Evolutionary conservation across 768 basidiomycete genomes (phyloP), one percentile per base, ranked within the genome.

Genomic region (Kwoniella europaea): DNA sequence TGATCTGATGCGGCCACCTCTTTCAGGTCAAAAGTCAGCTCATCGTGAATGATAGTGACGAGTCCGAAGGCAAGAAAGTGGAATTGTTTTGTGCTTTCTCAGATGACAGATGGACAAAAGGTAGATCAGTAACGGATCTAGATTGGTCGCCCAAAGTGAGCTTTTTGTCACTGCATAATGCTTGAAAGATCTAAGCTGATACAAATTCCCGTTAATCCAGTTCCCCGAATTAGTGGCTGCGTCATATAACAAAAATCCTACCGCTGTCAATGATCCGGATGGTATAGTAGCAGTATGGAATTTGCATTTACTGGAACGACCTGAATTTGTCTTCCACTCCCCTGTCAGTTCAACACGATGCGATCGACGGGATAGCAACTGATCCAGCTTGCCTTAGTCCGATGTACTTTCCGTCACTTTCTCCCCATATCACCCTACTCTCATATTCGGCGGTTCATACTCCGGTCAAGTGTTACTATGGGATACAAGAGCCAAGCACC

Each of bases 241-340:
- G 0, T 92, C 97, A 3, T 99, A 99, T 81, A 99, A 98, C 86
- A 98, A 97, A 86, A 98, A 98, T 76, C 90, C 93, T 6, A 90
- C 91, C 4, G 92, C 94, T 0, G 83, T 94, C 57, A 95, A 97
- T 76, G 97, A 98, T 80, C 96, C 97, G 0, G 95, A 98, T 74
- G 97, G 97, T 10, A 91, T 98, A 64, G 97, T 96, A 27, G 92
- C 93, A 2, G 91, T 99, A 4, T 99, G 97, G 97, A 98, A 98
- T 82, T 85, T 97, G 44, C 97, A 98, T 82, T 85, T 98, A 4
- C 86, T 94, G 1, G 97, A 98, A 81, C 88, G 96, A 72, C 95
- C 97, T 29, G 97, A 99, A 82, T 99, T 98, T 74, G 89, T 98
- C 65, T 98, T 99, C 85, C 97, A 99, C 82, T 94, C 97, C 2